Base-by-base conservation (phyloP, 305 asterid species). In the Solanum chacoense region DNA sequence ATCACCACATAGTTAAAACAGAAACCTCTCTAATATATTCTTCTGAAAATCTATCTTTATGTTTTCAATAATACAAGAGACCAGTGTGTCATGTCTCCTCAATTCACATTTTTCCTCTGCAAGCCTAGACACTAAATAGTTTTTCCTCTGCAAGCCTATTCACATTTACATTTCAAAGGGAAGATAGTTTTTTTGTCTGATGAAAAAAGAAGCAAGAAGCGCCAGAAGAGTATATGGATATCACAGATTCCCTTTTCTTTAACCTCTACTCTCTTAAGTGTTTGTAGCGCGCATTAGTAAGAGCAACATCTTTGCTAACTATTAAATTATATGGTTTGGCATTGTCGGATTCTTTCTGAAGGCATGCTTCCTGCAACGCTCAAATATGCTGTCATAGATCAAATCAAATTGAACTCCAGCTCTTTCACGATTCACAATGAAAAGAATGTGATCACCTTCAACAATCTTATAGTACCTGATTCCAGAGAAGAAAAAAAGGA, bases 401-500 rank as follows among this genome's bases (percentile, higher is more conserved):
- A 97, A 89, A 92, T 97, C 99, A 24, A 97, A 97, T 67, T 97
- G 94, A 59, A 95, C 93, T 9, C 98, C 99, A 2, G 98, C 99
- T 87, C 99, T 95, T 89, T 97, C 99, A 35, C 98, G 93, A 91
- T 97, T 97, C 88, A 96, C 92, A 55, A 97, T 93, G 93, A 96
- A 97, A 84, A 96, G 95, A 90, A 96, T 94, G 92, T 97, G 99
- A 89, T 97, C 99, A 0, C 99, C 99, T 90, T 95, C 98, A 45
- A 97, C 96, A 11, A 96, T 88, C 94, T 95, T 96, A 93, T 97
- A 97, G 86, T 95, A 95, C 99, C 99, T 97, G 95, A 91, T 92
- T 12, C 73, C 67, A 40, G 45, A 42, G 8, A 55, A 40, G 3
- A 84, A 6, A 38, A 14, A 40, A 14, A 80, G n/a, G 86, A 42